A percentile compares a stretch with the other conserved stretches of the same genome.
These are phyloP conservation scores for Stephanodiscus minutulus DNA, from an alignment of 108 stramenopile species.

Conservation along the genomic window DNA sequence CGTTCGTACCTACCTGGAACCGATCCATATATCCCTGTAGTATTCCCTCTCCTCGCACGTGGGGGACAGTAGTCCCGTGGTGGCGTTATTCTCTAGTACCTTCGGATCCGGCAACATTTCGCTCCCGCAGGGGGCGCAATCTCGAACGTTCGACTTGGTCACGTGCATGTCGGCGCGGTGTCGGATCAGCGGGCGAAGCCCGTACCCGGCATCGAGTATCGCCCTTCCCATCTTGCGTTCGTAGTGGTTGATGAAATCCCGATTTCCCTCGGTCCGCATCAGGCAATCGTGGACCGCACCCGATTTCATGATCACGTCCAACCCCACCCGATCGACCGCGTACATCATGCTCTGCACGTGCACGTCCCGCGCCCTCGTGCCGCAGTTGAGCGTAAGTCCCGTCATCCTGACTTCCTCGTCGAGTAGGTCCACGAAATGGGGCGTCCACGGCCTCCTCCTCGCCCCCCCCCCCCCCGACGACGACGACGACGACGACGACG, in stretches of 20 bases:
- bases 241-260: conserved; percentile 12
- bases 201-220: conserved; percentile 21
- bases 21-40: conserved; percentile 7
- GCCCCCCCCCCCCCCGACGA: too few species aligned
- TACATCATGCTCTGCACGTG: conserved; percentile 31
- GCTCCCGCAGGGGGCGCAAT: background rate
- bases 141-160: background rate
- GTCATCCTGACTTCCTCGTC: conserved; percentile 31
- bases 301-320: conserved; percentile 6
- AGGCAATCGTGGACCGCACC: conserved; percentile 26
- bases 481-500: too few species aligned
- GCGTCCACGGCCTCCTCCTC: conserved; percentile 12
- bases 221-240: conserved; percentile 21
- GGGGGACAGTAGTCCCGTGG: background rate
- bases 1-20: conserved; percentile 10
- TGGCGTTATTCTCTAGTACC: background rate
- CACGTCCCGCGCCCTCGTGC: background rate
- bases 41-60: background rate
- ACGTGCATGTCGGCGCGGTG: background rate
- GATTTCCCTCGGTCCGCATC: too few species aligned
- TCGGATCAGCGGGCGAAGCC: background rate
- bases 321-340: conserved; percentile 17
- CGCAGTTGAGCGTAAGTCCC: conserved; percentile 28
- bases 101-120: background rate
- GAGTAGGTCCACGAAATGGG: conserved; percentile 1